phyloP scores from a whole-genome alignment of 441 rosid genomes.

The Aleurites moluccanus region DNA sequence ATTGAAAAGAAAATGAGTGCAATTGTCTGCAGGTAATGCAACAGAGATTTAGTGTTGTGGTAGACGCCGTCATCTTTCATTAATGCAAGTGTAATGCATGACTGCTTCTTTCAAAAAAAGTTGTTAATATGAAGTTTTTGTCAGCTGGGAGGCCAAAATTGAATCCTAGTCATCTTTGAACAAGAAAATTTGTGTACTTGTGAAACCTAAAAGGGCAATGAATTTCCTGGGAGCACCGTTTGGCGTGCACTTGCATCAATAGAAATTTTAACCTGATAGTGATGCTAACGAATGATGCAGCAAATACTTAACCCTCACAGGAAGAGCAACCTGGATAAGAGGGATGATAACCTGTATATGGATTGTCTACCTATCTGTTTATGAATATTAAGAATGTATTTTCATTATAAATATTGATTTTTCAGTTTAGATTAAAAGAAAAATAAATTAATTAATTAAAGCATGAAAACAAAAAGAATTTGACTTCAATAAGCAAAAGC shows the following conservation, averaged over 20 bases:
- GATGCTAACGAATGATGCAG: neutral
- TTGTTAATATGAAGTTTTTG: neutral
- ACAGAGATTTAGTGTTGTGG: neutral
- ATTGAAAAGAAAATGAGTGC: neutral
- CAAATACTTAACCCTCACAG: neutral
- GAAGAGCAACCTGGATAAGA: no score
- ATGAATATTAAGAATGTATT: no score
- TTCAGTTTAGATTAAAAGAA: no score
- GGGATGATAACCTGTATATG: no score
- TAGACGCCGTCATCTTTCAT: neutral
- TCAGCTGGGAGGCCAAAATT: neutral
- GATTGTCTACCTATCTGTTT: no score
- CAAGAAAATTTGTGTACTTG: neutral
- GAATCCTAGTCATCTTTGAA: neutral
- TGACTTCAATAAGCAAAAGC: neutral
- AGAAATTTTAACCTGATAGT: neutral
- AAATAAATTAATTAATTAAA: no score
- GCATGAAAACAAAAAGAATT: neutral
- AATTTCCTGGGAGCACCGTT: neutral
- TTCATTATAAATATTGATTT: no score
- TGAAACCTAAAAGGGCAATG: neutral
- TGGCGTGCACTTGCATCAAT: neutral
- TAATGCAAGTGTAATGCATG: neutral
- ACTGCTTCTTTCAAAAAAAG: neutral
- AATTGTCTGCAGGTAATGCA: neutral